Conservation (phyloP, 1,284 basidiomycete species). For the Microbotryomycetes sp. region DNA sequence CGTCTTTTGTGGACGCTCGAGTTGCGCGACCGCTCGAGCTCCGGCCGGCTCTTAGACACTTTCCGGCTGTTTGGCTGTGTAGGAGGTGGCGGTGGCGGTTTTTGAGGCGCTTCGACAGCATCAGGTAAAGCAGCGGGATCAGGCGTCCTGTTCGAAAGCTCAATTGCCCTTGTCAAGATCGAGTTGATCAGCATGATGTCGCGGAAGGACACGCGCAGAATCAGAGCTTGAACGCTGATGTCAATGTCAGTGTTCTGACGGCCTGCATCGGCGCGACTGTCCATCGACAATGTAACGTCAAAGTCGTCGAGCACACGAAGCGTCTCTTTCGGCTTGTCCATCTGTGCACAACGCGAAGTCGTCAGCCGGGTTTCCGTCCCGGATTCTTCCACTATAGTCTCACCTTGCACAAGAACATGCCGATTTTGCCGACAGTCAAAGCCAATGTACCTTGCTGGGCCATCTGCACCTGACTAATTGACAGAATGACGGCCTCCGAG, state of each 20-base stretch:
- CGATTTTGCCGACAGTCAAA: slow-evolving; percentile 70
- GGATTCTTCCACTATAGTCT: background rate
- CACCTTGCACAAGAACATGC: slow-evolving; percentile 77
- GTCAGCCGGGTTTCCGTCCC: background rate
- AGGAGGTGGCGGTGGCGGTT: background rate
- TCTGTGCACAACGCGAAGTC: slow-evolving; percentile 39
- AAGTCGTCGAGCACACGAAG: slow-evolving; percentile 91
- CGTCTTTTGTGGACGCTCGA: slow-evolving; percentile 40
- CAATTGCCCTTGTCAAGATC: slow-evolving; percentile 81
- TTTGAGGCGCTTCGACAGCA: slow-evolving; percentile 9
- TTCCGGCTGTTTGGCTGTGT: background rate
- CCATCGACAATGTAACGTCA: slow-evolving; percentile 78
- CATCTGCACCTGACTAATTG: slow-evolving; percentile 76
- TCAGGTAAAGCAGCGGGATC: background rate
- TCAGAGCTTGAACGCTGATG: slow-evolving; percentile 64
- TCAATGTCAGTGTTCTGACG: slow-evolving; percentile 81
- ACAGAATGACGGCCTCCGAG: slow-evolving; percentile 80
- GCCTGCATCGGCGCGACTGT: slow-evolving; percentile 64
- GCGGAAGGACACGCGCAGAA: slow-evolving; percentile 85
- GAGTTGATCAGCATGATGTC: slow-evolving; percentile 85
- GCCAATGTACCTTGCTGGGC: slow-evolving; percentile 91
- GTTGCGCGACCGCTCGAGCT: background rate
- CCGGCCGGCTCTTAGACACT: background rate
- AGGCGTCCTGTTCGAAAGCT: slow-evolving; percentile 48
- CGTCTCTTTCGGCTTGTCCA: slow-evolving; percentile 76